A percentile compares a stretch with the other conserved stretches of the same genome.
Conservation (phyloP, 257 asterid genomes). For the Anisodus tanguticus region DNA sequence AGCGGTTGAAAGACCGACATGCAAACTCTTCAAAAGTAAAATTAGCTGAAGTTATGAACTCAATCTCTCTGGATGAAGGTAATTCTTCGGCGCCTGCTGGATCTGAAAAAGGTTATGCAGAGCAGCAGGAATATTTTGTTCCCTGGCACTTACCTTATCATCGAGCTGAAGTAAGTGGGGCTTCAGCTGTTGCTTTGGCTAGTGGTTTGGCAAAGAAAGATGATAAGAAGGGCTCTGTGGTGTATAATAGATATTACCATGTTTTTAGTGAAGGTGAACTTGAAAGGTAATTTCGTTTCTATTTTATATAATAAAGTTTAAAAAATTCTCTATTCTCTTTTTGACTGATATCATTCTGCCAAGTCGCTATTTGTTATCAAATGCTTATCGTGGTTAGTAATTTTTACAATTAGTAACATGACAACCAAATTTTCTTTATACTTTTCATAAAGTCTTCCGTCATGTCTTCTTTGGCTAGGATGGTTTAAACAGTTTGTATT, state of each 20-base stretch:
- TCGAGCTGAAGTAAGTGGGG: slow-evolving; percentile 93
- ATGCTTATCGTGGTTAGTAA: slow-evolving; percentile 2
- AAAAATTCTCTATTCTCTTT: not conserved
- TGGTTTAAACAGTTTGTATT: not conserved
- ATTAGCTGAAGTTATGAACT: slow-evolving; percentile 32
- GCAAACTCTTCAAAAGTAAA: slow-evolving; percentile 34
- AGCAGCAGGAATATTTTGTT: slow-evolving; percentile 89
- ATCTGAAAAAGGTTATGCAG: slow-evolving; percentile 33
- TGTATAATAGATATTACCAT: slow-evolving; percentile 91
- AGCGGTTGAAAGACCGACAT: slow-evolving; percentile 31
- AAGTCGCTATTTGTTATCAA: slow-evolving; percentile 17
- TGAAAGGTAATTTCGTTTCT: slow-evolving; percentile 61
- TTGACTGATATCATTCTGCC: not conserved
- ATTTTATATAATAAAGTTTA: not conserved
- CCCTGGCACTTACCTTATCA: slow-evolving; percentile 99
- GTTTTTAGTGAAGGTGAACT: slow-evolving; percentile 99
- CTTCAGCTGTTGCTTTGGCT: slow-evolving; percentile 79
- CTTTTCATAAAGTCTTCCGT: not conserved
- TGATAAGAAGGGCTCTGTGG: slow-evolving; percentile 92
- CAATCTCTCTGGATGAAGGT: slow-evolving; percentile 33
- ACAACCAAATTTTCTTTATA: not conserved
- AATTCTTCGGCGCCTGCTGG: slow-evolving; percentile 33
- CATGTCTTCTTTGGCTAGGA: not conserved
- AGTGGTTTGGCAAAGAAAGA: slow-evolving; percentile 91
- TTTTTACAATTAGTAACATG: not conserved